Evolutionary conservation across 1,139 yeast species (phyloP), one percentile per base, ranked within the genome.

Genomic region (Debaryomyces fabryi): DNA sequence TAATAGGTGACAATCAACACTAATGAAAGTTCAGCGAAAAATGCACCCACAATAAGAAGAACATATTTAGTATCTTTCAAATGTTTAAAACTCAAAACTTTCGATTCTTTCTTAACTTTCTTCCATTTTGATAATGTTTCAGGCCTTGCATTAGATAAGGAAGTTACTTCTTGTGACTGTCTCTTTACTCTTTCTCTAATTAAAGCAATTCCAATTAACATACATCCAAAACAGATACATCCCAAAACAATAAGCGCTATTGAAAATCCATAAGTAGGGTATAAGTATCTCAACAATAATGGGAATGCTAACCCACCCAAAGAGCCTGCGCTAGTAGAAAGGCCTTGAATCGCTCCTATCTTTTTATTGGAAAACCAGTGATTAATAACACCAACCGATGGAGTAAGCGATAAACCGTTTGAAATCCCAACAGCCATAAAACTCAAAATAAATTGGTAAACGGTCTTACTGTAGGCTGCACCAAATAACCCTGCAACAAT

Each of bases 161-260:
- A 21, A 8, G 37, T 38, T 12, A 15, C 43, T 10, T 21, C 37
- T 4, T 32, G 23, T 29, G 49, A 49, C 18, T 50, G 51, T 38
- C 47, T 51, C 18, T 48, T 64, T 44, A 77, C 57, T 52, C 88
- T 71, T 59, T 82, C 88, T 42, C 71, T 75, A 2, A 78, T 75
- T 23, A 82, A 64, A 2, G 68, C 40, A 1, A 74, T 61, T 0
- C 82, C 65, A 6, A 71, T 53, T 0, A 63, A 47, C 58, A 78
- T 68, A 48, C 74, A 72, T 2, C 67, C 67, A 3, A 79, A 53
- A 38, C 79, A 67, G 15, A 81, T 62, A 44, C 84, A 77, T 0
- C 81, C 86, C 55, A 83, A 65, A 2, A 78, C 69, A 47, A 90
- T 67, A 50, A 84, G 76, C 0, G 88, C 85, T 88, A 88, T 83